Conservation (phyloP, 75 land plant genomes). For the Larix kaempferi region DNA sequence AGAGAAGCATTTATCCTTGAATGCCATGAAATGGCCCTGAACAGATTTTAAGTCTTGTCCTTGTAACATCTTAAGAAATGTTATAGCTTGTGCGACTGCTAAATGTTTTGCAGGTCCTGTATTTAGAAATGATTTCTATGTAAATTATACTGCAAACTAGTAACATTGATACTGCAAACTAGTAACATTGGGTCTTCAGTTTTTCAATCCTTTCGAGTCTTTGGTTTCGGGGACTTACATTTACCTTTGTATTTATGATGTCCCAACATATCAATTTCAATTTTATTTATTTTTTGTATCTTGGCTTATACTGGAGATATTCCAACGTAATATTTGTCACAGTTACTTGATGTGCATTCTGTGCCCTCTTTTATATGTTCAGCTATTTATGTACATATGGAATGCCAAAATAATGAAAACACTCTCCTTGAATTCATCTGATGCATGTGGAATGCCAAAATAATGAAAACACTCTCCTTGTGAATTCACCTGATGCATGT, state of each 20-base stretch:
- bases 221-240: neutral
- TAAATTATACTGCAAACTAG: constrained; percentile 4
- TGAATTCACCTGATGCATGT: too few species aligned
- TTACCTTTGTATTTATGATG: neutral
- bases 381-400: neutral
- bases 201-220: neutral
- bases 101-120: neutral
- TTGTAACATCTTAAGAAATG: constrained; percentile 2
- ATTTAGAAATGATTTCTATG: constrained; percentile 1
- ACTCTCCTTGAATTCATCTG: too few species aligned
- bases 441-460: neutral
- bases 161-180: too few species aligned
- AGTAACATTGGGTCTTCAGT: neutral
- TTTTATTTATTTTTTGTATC: neutral
- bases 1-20: constrained; percentile 3
- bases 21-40: constrained; percentile 12
- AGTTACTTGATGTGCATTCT: neutral
- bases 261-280: neutral
- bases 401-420: neutral
- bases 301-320: neutral
- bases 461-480: too few species aligned
- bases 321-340: neutral
- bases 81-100: constrained; percentile 1
- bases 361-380: neutral
- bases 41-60: neutral